These are phyloP conservation scores for Fusarium sp. DNA, from an alignment of 2,329 filamentous ascomycete species.

Conservation along the genomic window DNA sequence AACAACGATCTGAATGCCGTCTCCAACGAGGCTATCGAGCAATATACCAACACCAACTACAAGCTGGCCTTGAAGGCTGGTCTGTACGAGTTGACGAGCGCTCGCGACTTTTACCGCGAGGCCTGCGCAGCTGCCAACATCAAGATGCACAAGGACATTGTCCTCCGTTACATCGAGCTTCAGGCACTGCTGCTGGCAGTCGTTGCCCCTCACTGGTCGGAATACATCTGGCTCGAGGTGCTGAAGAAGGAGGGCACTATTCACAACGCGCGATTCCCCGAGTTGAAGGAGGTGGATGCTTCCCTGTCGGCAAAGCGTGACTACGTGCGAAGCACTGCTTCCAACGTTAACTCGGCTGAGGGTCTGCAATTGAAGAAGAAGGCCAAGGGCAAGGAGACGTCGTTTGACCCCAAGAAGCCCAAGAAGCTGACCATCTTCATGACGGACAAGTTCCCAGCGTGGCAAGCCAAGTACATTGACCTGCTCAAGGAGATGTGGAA, in stretches of 20 bases:
- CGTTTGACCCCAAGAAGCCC: constrained; percentile 89
- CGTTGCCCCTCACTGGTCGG: constrained; percentile 92
- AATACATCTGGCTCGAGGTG: constrained; percentile 94
- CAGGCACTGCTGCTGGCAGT: constrained; percentile 85
- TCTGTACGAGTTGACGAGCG: constrained; percentile 90
- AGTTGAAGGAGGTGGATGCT: constrained; percentile 72
- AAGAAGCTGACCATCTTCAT: constrained; percentile 92
- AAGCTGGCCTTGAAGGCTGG: constrained; percentile 82
- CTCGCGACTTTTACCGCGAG: constrained; percentile 92
- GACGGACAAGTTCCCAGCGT: constrained; percentile 82
- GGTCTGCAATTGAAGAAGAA: constrained; percentile 86
- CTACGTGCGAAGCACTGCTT: constrained; percentile 81
- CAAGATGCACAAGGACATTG: constrained; percentile 86
- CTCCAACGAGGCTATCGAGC: constrained; percentile 79
- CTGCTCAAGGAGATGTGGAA: constrained; percentile 79
- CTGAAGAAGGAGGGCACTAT: constrained; percentile 80
- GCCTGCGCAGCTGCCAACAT: constrained; percentile 79
- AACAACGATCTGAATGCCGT: constrained; percentile 91
- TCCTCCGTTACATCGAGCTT: constrained; percentile 84
- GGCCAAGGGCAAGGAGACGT: constrained; percentile 86
- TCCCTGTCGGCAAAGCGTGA: constrained; percentile 80
- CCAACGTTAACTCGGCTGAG: constrained; percentile 84
- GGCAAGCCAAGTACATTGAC: constrained; percentile 92
- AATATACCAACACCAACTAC: constrained; percentile 84
- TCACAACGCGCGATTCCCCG: constrained; percentile 72